phyloP scores from a whole-genome alignment of 768 basidiomycete genomes.

The Fomitopsis serialis region DNA sequence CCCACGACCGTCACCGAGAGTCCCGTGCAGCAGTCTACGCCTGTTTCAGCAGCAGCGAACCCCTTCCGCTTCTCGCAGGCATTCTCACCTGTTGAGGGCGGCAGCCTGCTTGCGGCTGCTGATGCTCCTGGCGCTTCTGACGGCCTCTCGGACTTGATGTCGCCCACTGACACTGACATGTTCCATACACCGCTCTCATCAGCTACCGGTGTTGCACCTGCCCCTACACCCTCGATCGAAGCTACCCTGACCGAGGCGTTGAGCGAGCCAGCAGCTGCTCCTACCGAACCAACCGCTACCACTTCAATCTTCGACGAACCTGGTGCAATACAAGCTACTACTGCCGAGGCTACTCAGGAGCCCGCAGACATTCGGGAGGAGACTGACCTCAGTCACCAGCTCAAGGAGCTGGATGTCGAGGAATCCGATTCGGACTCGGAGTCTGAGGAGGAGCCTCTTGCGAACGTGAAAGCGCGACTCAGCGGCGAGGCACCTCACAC shows the following conservation, averaged over 20 bases:
- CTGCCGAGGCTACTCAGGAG: not conserved
- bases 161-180: slow-evolving; percentile 21
- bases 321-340: not conserved
- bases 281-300: not conserved
- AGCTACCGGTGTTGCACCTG: slow-evolving; percentile 10
- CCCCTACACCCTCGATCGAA: not conserved
- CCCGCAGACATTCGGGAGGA: slow-evolving; percentile 22
- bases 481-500: slow-evolving; percentile 2
- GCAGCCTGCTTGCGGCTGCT: not conserved
- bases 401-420: slow-evolving; percentile 54
- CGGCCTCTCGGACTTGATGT: slow-evolving; percentile 9
- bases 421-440: slow-evolving; percentile 39
- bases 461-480: slow-evolving; percentile 18
- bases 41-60: slow-evolving; percentile 27
- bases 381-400: slow-evolving; percentile 47
- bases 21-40: not conserved
- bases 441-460: slow-evolving; percentile 28
- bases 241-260: not conserved
- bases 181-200: slow-evolving; percentile 61
- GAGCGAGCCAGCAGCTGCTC: not conserved
- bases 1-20: slow-evolving; percentile 17
- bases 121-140: slow-evolving; percentile 3
- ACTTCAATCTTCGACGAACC: not conserved
- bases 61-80: slow-evolving; percentile 46
- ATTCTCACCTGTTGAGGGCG: slow-evolving; percentile 20